phyloP scores from a whole-genome alignment of 2,329 filamentous ascomycete species.

The Magnaporthiopsis incrustans region DNA sequence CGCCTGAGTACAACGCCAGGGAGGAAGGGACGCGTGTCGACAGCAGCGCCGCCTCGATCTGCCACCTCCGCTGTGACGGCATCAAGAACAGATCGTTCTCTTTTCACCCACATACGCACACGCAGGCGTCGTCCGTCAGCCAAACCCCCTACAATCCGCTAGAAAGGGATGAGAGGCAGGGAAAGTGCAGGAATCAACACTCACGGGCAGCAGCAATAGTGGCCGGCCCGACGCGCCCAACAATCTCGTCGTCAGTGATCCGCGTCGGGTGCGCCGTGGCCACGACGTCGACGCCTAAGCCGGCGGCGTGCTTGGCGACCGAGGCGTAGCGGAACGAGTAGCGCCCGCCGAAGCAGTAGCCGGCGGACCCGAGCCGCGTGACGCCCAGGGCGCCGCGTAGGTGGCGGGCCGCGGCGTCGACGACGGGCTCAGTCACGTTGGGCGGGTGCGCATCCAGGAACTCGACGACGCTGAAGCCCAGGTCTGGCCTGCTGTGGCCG shows the following conservation, averaged over 20 bases:
- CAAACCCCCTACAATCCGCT: background rate
- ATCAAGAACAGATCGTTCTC: background rate
- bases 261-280: slow-evolving; percentile 6
- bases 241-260: slow-evolving; percentile 8
- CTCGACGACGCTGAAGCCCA: slow-evolving; percentile 15
- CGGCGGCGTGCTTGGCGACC: slow-evolving; percentile 4
- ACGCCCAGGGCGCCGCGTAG: slow-evolving; percentile 39
- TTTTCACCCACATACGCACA: background rate
- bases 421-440: slow-evolving; percentile 32
- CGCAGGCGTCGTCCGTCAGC: background rate
- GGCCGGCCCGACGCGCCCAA: slow-evolving; percentile 3
- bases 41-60: background rate
- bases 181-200: background rate
- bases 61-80: background rate
- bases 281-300: slow-evolving; percentile 6
- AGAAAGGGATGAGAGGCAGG: background rate
- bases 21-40: background rate
- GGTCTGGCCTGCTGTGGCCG: slow-evolving; percentile 19
- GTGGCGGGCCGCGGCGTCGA: slow-evolving; percentile 36
- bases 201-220: slow-evolving; percentile 5
- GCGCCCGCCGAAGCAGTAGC: slow-evolving; percentile 56
- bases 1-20: background rate
- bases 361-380: slow-evolving; percentile 45
- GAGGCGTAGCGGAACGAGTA: slow-evolving; percentile 36
- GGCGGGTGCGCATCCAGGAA: slow-evolving; percentile 15